Evolutionary conservation across 1,284 basidiomycete species (phyloP), one percentile per base, ranked within the genome.

Genomic region (Sphaerobolus stellatus): DNA sequence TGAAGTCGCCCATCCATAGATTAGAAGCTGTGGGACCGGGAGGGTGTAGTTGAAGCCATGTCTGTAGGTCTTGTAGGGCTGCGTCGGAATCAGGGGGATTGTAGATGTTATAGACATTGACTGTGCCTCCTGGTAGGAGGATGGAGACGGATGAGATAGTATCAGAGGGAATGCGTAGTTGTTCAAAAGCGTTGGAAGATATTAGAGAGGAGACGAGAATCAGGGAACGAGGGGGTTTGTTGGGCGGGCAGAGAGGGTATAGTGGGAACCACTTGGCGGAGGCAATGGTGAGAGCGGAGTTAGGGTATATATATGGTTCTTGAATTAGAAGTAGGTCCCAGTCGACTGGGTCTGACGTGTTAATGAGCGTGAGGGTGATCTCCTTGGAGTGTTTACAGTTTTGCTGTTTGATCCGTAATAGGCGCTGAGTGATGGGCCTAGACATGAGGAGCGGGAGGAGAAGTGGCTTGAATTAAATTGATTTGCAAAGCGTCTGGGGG

Each of bases 1-100:
- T 81, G 69, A 80, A 80, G 62, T 81, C 76, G 0, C 77, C 77
- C 0, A 68, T 58, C 72, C 71, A 75, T 5, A 75, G 56, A 16
- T 68, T 45, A 14, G 65, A 59, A 11, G 44, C 53, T 27, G 7
- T 8, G 18, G 7, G n/a, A 18, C 7, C 7, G 7, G 8, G n/a
- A 18, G 40, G 40, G 7, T 43, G 7, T 7, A 7, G 9, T 8
- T 43, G 8, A 18, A 43, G 40, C 40, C 40, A 43, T n/a, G 34
- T 18, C 8, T 54, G 34, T 1, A 69, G 48, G 0, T 56, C 52
- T 6, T 54, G 46, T 0, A 73, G 52, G 0, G 63, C 40, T 59
- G 1, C 50, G 13, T 28, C 65, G 56, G 46, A 63, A 56, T 1
- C 60, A 50, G 22, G 64, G 56, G 48, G 66, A 51, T 72, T 71